Evolutionary conservation across 2,329 filamentous ascomycete species (phyloP).

Genomic region (Fragosphaeria purpurea): DNA sequence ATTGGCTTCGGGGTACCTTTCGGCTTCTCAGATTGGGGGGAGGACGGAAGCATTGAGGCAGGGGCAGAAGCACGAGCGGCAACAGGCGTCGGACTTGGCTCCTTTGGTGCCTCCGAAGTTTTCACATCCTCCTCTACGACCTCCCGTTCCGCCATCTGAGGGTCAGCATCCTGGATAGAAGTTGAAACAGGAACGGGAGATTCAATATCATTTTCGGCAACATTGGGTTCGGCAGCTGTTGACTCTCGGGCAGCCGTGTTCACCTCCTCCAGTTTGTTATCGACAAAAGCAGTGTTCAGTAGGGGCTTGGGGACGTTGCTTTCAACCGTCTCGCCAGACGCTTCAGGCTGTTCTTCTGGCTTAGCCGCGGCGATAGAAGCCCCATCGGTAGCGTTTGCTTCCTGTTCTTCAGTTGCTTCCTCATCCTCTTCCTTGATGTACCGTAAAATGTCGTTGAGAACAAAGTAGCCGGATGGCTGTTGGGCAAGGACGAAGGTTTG

Average conservation of each 20-base stretch:
- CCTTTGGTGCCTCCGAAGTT: constrained; percentile 57
- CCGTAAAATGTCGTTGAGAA: constrained; percentile 95
- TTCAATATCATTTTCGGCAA: no score
- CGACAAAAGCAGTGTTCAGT: constrained; percentile 46
- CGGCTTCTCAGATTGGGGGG: constrained; percentile 39
- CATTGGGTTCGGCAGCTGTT: no score
- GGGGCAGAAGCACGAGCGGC: constrained; percentile 38
- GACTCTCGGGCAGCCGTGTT: constrained; percentile 12
- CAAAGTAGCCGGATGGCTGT: constrained; percentile 95
- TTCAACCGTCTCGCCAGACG: constrained; percentile 33
- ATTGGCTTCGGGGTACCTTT: constrained; percentile 48
- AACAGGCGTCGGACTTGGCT: constrained; percentile 45
- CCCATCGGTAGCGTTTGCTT: constrained; percentile 16
- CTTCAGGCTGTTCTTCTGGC: constrained; percentile 23
- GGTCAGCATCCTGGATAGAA: constrained; percentile 25
- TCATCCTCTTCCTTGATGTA: constrained; percentile 82
- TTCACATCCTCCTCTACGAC: constrained; percentile 45
- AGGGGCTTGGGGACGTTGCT: constrained; percentile 24
- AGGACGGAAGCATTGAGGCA: constrained; percentile 26
- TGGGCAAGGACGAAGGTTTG: constrained; percentile 96
- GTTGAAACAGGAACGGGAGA: constrained; percentile 15
- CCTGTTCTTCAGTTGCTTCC: constrained; percentile 48
- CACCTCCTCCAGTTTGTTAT: constrained; percentile 67
- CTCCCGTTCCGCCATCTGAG: constrained; percentile 42
- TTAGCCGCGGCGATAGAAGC: constrained; percentile 19